phyloP scores from a whole-genome alignment of 768 basidiomycete genomes.

The Nevesoporus exiguus region DNA sequence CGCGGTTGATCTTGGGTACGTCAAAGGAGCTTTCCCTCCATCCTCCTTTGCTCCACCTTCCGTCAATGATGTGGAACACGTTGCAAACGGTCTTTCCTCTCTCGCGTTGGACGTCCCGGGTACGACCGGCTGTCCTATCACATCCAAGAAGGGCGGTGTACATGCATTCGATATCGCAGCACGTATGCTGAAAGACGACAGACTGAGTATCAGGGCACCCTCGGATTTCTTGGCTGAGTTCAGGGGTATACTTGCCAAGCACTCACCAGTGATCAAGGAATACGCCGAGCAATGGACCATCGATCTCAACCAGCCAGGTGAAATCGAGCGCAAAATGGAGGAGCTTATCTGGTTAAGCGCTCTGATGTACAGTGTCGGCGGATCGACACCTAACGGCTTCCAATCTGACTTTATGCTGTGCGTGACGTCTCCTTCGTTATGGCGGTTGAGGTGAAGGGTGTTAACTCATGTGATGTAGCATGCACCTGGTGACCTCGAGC shows the following conservation, averaged over 20 bases:
- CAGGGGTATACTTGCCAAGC: not conserved
- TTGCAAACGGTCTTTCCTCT: constrained; percentile 5
- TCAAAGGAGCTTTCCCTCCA: constrained; percentile 32
- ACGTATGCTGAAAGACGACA: constrained; percentile 47
- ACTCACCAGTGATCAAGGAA: not conserved
- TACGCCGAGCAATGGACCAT: constrained; percentile 42
- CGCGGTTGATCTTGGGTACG: constrained; percentile 30
- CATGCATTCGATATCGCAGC: constrained; percentile 50
- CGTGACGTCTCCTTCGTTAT: not conserved
- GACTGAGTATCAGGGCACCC: constrained; percentile 17
- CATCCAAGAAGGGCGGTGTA: constrained; percentile 4
- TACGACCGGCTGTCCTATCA: not conserved
- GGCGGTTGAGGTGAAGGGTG: not conserved
- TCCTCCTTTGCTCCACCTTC: constrained; percentile 8
- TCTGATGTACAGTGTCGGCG: constrained; percentile 56
- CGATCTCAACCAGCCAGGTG: constrained; percentile 32
- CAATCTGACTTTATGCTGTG: constrained; percentile 49
- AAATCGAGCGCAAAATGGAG: constrained; percentile 54
- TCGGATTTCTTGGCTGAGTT: constrained; percentile 24
- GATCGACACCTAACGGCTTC: constrained; percentile 50
- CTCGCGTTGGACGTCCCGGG: constrained; percentile 3
- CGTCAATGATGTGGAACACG: not conserved
- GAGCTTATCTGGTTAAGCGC: constrained; percentile 57
- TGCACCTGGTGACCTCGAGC: constrained; percentile 31
- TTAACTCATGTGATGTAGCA: constrained; percentile 12